A percentile compares a stretch with the other conserved stretches of the same genome.
Conservation (phyloP, 768 basidiomycete genomes). For the Asterophora lycoperdoides region DNA sequence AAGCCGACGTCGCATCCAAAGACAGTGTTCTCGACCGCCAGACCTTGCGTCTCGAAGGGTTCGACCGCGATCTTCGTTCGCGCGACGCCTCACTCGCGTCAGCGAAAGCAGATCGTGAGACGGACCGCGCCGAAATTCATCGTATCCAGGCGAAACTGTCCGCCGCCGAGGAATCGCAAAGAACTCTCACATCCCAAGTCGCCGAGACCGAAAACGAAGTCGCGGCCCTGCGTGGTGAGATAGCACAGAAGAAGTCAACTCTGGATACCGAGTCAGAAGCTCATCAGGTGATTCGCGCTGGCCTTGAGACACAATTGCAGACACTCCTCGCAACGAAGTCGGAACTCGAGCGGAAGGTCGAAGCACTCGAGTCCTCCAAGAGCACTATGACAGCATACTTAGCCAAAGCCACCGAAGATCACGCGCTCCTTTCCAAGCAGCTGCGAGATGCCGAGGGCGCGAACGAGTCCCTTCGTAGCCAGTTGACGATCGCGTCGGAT, state of each 20-base stretch:
- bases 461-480: slow-evolving; percentile 6
- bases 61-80: slow-evolving; percentile 16
- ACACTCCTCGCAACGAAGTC: not conserved
- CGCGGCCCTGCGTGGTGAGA: slow-evolving; percentile 1
- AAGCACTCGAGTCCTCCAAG: slow-evolving; percentile 2
- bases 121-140: slow-evolving; percentile 11
- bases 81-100: slow-evolving; percentile 9
- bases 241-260: not conserved
- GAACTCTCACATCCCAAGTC: slow-evolving; percentile 9
- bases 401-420: not conserved
- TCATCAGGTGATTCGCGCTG: not conserved
- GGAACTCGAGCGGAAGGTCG: slow-evolving; percentile 1
- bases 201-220: slow-evolving; percentile 6
- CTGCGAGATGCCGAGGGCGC: slow-evolving; percentile 6
- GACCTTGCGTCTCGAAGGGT: slow-evolving; percentile 4
- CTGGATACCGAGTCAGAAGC: slow-evolving; percentile 3
- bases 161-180: slow-evolving; percentile 6
- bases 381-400: not conserved
- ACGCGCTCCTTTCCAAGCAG: not conserved
- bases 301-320: slow-evolving; percentile 5
- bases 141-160: slow-evolving; percentile 11
- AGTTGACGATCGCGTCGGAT: slow-evolving; percentile 7
- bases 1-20: slow-evolving; percentile 13
- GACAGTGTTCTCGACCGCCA: slow-evolving; percentile 8
- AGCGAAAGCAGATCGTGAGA: slow-evolving; percentile 12